Percentiles rank a stretch among this genome's conserved stretches.
These are phyloP conservation scores for Maudiozyma serrabonitensis DNA, from an alignment of 805 yeast genomes.

Conservation along the genomic window DNA sequence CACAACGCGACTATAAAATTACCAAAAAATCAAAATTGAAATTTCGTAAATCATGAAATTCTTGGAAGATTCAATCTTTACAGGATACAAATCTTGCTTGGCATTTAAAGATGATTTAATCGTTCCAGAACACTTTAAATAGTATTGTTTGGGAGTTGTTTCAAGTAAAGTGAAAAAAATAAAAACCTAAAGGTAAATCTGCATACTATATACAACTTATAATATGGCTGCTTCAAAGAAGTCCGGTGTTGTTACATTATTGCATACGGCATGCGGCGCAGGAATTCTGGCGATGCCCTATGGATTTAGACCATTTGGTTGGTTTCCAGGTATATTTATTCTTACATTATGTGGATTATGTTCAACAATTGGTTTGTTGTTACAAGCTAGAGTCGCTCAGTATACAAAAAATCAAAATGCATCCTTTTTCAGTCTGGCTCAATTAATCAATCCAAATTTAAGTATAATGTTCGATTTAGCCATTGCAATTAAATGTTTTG, in stretches of 20 bases:
- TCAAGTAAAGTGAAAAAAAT: too few relatives aligned
- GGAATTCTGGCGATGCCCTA: constrained; percentile 70
- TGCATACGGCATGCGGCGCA: constrained; percentile 39
- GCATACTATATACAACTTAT: too few relatives aligned
- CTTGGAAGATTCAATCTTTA: too few relatives aligned
- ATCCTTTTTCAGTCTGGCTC: constrained; percentile 56
- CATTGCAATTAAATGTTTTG: constrained; percentile 62
- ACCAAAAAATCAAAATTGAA: too few relatives aligned
- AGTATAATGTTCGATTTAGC: constrained; percentile 58
- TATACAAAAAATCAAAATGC: constrained; percentile 45
- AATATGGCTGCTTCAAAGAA: constrained; percentile 19
- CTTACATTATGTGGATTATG: constrained; percentile 22
- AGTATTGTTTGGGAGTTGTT: too few relatives aligned
- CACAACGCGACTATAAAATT: too few relatives aligned
- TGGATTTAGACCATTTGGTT: constrained; percentile 40
- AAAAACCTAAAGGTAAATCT: too few relatives aligned
- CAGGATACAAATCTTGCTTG: too few relatives aligned
- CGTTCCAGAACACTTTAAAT: too few relatives aligned
- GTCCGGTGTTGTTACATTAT: constrained; percentile 27
- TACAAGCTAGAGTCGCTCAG: constrained; percentile 49
- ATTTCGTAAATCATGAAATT: too few relatives aligned
- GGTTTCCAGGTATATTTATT: constrained; percentile 19
- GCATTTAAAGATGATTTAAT: too few relatives aligned
- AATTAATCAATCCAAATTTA: constrained; percentile 49
- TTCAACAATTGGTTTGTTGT: constrained; percentile 40